phyloP scores from a whole-genome alignment of 192 early-diverging fungal genomes.

The Umbelopsis sp. region DNA sequence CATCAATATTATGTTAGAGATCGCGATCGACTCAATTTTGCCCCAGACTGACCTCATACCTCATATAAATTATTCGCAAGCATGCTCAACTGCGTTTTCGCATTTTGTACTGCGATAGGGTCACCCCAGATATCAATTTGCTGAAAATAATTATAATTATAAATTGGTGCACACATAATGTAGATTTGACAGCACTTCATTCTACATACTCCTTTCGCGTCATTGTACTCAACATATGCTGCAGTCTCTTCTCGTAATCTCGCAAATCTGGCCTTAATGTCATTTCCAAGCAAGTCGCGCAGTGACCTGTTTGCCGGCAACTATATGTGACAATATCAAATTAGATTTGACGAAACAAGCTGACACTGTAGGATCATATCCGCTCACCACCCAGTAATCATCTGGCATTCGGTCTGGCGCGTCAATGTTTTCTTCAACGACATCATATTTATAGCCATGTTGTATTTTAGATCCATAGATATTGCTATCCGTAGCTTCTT shows the following conservation, averaged over 20 bases:
- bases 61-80: slow-evolving; percentile 18
- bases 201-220: slow-evolving; percentile 21
- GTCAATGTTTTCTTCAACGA: background rate
- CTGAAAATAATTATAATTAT: background rate
- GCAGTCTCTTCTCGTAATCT: slow-evolving; percentile 28
- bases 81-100: slow-evolving; percentile 28
- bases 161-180: background rate
- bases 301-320: background rate
- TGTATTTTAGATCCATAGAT: no score
- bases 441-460: background rate
- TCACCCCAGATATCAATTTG: slow-evolving; percentile 49
- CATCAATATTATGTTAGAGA: background rate
- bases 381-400: slow-evolving; percentile 42
- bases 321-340: background rate
- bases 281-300: slow-evolving; percentile 30
- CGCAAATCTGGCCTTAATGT: slow-evolving; percentile 16
- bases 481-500: background rate
- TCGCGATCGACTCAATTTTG: background rate
- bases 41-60: background rate
- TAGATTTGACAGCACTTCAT: background rate
- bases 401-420: slow-evolving; percentile 32
- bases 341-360: background rate
- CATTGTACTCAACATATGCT: slow-evolving; percentile 37
- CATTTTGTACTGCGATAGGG: slow-evolving; percentile 18
- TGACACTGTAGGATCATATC: background rate